A percentile compares a stretch with the other conserved stretches of the same genome.
Conservation (phyloP, 805 yeast species). For the Nakazawaea wyomingensis region DNA sequence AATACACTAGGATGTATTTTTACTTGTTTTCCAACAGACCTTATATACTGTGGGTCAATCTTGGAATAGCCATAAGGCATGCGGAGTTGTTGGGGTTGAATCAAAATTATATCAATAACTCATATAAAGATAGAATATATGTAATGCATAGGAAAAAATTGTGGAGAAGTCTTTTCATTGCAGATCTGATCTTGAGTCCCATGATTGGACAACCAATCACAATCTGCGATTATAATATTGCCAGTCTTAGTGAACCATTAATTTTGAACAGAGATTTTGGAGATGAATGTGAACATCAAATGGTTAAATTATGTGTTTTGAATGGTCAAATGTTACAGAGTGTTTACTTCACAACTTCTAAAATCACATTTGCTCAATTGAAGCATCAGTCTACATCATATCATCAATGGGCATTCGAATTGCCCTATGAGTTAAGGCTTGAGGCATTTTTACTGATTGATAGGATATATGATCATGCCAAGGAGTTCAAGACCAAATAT, state of each 20-base stretch:
- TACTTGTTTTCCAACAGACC: constrained; percentile 35
- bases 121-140: constrained; percentile 24
- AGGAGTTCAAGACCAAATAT: neutral
- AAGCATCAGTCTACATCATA: constrained; percentile 30
- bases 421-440: constrained; percentile 27
- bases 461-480: constrained; percentile 13
- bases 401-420: constrained; percentile 28
- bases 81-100: constrained; percentile 40
- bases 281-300: constrained; percentile 23
- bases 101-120: constrained; percentile 32
- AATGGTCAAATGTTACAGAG: constrained; percentile 27
- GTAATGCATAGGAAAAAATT: constrained; percentile 28
- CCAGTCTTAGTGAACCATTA: constrained; percentile 24
- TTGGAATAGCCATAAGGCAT: constrained; percentile 36
- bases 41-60: constrained; percentile 37
- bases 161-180: constrained; percentile 30
- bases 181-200: constrained; percentile 29
- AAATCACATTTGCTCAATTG: constrained; percentile 23
- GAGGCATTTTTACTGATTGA: constrained; percentile 20
- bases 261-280: constrained; percentile 19
- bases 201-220: constrained; percentile 33
- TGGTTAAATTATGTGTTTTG: constrained; percentile 25
- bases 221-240: constrained; percentile 34
- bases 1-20: constrained; percentile 28
- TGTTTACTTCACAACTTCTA: constrained; percentile 29